Base-by-base conservation (phyloP, 805 yeast species). In the Candida odintsovae region DNA sequence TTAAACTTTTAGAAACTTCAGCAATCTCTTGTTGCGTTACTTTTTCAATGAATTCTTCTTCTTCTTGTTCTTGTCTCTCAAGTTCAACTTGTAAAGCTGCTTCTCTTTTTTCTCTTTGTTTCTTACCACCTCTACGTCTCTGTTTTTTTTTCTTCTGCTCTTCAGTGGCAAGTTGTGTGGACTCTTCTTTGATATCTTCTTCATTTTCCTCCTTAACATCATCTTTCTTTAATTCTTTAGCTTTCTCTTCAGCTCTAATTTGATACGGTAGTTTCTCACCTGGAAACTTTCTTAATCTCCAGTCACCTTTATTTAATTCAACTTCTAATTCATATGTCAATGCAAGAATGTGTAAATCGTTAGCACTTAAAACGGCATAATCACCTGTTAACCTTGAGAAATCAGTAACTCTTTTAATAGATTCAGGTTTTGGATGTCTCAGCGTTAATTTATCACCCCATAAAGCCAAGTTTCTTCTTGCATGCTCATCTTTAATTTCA, bases 351-450 rank as follows among this genome's bases (percentile, higher is more conserved):
- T 90, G 97, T 33, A 94, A 70, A 83, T 94, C 99, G 53, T 95
- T 90, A 35, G 82, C 77, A 54, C 96, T 87, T 47, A 94, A 73
- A 4, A 92, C 99, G 4, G 86, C 70, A 53, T 73, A 86, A 70
- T 94, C 99, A 63, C 99, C 99, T 1, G 98, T 90, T 42, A 85
- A 69, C 58, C 77, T 83, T 12, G 98, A 83, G 68, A 94, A 92
- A 5, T 76, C 80, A 6, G 77, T 69, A 10, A 90, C 95, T 50
- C 75, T 76, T 50, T 77, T 77, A 35, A 92, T 76, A 33, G 75
- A 76, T 31, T 67, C 80, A 6, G 77, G 69, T 46, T 72, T 77
- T 3, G 99, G 99, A 55, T 90, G 97, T 66, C 90, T 77, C 15
- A 85, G 70, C 46, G 70, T 68, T 43, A 94, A 69, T 13, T 68